Evolutionary conservation across 108 stramenopile species (phyloP), one percentile per base, ranked within the genome.

Genomic region (Craspedostauros australis): DNA sequence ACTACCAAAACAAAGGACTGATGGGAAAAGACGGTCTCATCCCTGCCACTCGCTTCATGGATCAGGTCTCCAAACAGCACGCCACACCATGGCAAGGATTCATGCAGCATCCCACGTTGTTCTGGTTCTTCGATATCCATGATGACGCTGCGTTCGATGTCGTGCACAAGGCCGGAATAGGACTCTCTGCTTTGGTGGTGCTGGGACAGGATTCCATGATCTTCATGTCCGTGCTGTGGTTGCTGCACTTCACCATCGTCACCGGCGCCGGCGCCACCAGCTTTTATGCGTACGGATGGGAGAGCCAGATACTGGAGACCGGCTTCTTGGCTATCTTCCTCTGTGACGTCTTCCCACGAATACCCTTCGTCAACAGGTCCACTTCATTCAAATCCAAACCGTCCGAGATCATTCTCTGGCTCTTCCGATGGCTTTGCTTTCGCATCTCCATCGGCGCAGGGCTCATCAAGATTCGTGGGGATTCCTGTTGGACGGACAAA

Each of bases 281-380:
- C 29, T 90, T 78, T 50, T 91, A 91, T 46, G 43, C 61, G 33
- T 91, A 84, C 50, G 90, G 90, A 12, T 92, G 86, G 90, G 90
- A 92, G 74, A 57, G 58, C 32, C 90, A 92, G 59, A 48, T 88
- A 1, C 49, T 88, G 4, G 90, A 86, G 46, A 83, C 83, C 9
- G 90, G 84, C 1, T 92, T 92, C 49, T 53, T 88, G 11, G 51
- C 81, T 20, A 82, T 86, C 42, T 92, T 88, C 52, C 67, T 88
- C 5, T 84, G 86, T 39, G 79, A 79, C 31, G 9, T 46, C 41
- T 64, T 34, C 12, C 40, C 53, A n/a, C n/a, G n/a, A 47, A 31
- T 4, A 4, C 39, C 3, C 19, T 3, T 19, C 20, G 20, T 5
- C 39, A 4, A 46, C n/a, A n/a, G n/a, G n/a, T n/a, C 38, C 38